A percentile compares a stretch with the other conserved stretches of the same genome.
phyloP scores from a whole-genome alignment of 2,329 filamentous ascomycete genomes.

The Colletotrichum cordylinicola region DNA sequence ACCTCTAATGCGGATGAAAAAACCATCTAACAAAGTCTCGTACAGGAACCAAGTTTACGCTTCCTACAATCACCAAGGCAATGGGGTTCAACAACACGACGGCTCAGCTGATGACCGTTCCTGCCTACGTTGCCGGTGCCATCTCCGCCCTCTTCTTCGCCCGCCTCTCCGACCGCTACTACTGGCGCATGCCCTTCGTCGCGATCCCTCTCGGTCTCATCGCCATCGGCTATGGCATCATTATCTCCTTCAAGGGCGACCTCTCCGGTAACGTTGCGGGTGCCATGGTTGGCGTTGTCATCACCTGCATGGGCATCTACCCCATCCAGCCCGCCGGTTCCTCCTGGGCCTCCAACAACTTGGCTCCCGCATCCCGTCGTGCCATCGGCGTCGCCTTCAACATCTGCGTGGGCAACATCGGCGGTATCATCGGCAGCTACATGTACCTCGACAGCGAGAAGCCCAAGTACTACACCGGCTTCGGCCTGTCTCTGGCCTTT shows the following conservation, averaged over 20 bases:
- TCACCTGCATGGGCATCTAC: constrained; percentile 74
- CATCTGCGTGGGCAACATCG: constrained; percentile 42
- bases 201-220: constrained; percentile 64
- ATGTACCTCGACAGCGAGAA: constrained; percentile 40
- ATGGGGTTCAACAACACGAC: constrained; percentile 26
- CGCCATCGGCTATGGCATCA: constrained; percentile 61
- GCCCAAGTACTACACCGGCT: constrained; percentile 40
- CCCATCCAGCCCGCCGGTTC: constrained; percentile 68
- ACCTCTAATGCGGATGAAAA: not conserved
- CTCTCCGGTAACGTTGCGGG: constrained; percentile 48
- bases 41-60: constrained; percentile 30
- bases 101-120: constrained; percentile 59
- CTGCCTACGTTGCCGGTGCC: constrained; percentile 66
- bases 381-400: constrained; percentile 43
- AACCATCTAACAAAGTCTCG: not conserved
- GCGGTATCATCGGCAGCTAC: constrained; percentile 45
- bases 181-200: constrained; percentile 70
- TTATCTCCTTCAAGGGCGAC: constrained; percentile 65
- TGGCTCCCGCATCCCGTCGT: constrained; percentile 47
- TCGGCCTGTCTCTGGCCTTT: constrained; percentile 36
- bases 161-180: constrained; percentile 69
- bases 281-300: constrained; percentile 71
- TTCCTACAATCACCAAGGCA: constrained; percentile 25
- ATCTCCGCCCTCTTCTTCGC: constrained; percentile 68
- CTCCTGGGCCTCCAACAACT: constrained; percentile 73